Conservation (phyloP, 805 yeast species). For the Spathaspora girioi region DNA sequence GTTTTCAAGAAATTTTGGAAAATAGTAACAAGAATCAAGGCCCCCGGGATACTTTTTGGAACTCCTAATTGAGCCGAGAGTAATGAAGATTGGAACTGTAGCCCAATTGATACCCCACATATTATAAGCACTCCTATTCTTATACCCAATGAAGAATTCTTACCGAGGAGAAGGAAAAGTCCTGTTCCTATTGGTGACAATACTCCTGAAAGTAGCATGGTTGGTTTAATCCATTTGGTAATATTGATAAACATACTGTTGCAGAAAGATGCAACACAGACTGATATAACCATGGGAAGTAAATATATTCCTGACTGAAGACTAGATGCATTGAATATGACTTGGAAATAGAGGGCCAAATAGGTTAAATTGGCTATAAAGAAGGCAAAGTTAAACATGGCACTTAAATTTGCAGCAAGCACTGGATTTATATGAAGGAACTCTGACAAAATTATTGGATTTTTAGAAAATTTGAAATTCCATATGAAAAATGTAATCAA, state of each 20-base stretch:
- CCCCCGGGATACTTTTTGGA: slow-evolving; percentile 32
- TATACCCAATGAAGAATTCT: slow-evolving; percentile 16
- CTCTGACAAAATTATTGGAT: slow-evolving; percentile 46
- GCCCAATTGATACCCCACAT: slow-evolving; percentile 32
- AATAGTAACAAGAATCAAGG: slow-evolving; percentile 31
- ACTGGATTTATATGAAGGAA: slow-evolving; percentile 36
- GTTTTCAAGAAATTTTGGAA: slow-evolving; percentile 31
- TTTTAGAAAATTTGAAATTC: slow-evolving; percentile 38
- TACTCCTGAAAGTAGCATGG: slow-evolving; percentile 26
- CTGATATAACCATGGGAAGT: slow-evolving; percentile 32
- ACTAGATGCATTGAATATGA: slow-evolving; percentile 29
- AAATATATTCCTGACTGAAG: slow-evolving; percentile 36
- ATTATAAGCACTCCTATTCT: slow-evolving; percentile 32
- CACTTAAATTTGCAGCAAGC: slow-evolving; percentile 32
- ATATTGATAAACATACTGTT: slow-evolving; percentile 29
- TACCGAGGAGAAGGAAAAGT: slow-evolving; percentile 23
- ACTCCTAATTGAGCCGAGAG: slow-evolving; percentile 36
- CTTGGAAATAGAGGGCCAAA: slow-evolving; percentile 38
- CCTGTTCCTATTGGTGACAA: slow-evolving; percentile 34
- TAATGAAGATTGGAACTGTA: slow-evolving; percentile 33
- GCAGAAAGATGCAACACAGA: slow-evolving; percentile 26
- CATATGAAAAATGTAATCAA: slow-evolving; percentile 32
- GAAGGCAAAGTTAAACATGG: slow-evolving; percentile 31
- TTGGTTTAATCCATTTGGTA: slow-evolving; percentile 27
- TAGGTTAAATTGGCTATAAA: slow-evolving; percentile 37